These are phyloP conservation scores for Neurospora terricola DNA, from an alignment of 495 filamentous ascomycete species.

Conservation along the genomic window DNA sequence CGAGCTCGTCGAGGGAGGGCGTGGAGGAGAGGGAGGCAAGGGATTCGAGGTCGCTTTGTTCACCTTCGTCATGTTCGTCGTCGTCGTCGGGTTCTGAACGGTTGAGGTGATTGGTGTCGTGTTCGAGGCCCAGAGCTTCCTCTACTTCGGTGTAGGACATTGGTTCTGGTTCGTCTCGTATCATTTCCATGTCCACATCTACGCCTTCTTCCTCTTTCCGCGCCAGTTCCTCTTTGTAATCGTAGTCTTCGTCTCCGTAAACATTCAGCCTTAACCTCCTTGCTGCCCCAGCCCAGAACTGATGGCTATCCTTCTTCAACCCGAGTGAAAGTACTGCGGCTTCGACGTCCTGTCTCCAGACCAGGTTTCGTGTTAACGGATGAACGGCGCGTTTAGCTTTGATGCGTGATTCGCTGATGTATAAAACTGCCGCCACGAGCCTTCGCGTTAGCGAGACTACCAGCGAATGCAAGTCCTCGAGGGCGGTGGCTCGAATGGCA, in stretches of 20 bases:
- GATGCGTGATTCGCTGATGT: conserved; percentile 50
- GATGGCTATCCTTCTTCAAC: conserved; percentile 29
- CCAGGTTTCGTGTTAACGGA: conserved; percentile 20
- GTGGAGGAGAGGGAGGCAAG: not conserved
- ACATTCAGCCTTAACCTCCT: conserved; percentile 52
- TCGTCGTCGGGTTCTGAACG: conserved; percentile 4
- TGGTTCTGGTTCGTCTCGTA: conserved; percentile 6
- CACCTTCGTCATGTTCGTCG: conserved; percentile 11
- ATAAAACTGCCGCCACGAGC: conserved; percentile 57
- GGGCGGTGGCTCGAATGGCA: conserved; percentile 54
- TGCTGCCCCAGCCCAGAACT: conserved; percentile 52
- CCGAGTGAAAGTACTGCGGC: conserved; percentile 52
- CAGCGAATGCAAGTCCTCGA: conserved; percentile 66
- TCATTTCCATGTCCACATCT: conserved; percentile 17
- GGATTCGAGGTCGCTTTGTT: not conserved
- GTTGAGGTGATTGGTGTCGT: not conserved
- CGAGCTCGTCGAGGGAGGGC: not conserved
- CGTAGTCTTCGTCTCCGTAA: conserved; percentile 27
- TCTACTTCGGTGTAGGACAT: conserved; percentile 50
- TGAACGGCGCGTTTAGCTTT: conserved; percentile 29
- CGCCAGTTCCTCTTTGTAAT: conserved; percentile 7
- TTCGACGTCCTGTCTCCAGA: conserved; percentile 52
- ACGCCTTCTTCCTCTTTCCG: not conserved
- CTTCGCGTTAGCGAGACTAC: conserved; percentile 54
- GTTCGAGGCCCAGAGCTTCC: conserved; percentile 13